These are phyloP conservation scores for Quercus mongolica DNA, from an alignment of 306 rosid genomes.

Conservation along the genomic window DNA sequence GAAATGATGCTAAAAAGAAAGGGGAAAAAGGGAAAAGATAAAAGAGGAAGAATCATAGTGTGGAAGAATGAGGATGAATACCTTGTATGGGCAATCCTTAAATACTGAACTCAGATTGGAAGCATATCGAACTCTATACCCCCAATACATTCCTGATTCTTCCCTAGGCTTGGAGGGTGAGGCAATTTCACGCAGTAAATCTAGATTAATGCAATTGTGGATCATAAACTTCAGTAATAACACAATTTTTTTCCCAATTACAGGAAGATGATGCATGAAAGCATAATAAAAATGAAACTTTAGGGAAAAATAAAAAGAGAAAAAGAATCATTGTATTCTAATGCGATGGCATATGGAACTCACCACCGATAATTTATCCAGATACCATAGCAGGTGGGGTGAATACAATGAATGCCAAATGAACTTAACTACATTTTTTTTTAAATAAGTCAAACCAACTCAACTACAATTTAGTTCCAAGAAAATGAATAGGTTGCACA, in stretches of 20 bases:
- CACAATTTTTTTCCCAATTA: not conserved
- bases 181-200: conserved; percentile 55
- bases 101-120: conserved; percentile 65
- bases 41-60: not conserved
- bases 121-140: conserved; percentile 92
- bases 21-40: not conserved
- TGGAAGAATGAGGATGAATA: conserved; percentile 22
- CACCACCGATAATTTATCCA: not conserved
- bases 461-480: not conserved
- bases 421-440: no score
- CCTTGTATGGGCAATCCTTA: conserved; percentile 65
- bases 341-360: not conserved
- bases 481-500: not conserved
- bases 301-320: not conserved
- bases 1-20: not conserved
- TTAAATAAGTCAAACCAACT: not conserved
- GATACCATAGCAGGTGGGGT: not conserved
- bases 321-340: not conserved
- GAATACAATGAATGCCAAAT: not conserved
- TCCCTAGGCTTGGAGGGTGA: conserved; percentile 77
- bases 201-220: conserved; percentile 38
- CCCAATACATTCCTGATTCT: conserved; percentile 85
- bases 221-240: conserved; percentile 12
- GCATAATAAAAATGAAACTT: not conserved
- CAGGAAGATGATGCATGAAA: not conserved